A percentile compares a stretch with the other conserved stretches of the same genome.
phyloP scores from a whole-genome alignment of 139 green algal genomes.

The Micractinium conductrix region DNA sequence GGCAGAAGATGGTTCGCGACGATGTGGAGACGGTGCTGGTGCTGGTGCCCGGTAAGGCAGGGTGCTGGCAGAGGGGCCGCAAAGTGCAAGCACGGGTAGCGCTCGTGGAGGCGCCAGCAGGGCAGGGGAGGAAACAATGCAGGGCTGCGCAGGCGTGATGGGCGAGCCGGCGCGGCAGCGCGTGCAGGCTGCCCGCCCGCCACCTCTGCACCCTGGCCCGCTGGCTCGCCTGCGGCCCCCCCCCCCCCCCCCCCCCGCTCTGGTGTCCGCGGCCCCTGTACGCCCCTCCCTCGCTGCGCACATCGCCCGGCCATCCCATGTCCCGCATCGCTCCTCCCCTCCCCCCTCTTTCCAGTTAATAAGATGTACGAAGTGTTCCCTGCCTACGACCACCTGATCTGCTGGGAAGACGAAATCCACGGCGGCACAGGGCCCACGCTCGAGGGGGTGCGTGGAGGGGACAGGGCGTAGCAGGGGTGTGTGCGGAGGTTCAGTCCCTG shows the following conservation, averaged over 20 bases:
- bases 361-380: constrained; percentile 45
- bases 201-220: not conserved
- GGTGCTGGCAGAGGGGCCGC: not conserved
- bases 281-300: not conserved
- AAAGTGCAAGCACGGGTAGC: no score
- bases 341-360: not conserved
- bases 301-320: not conserved
- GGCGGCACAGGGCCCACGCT: constrained; percentile 35
- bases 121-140: no score
- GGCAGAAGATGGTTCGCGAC: constrained; percentile 50
- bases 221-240: not conserved
- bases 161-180: not conserved
- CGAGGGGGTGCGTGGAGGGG: not conserved
- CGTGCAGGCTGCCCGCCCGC: not conserved
- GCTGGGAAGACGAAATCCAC: constrained; percentile 35
- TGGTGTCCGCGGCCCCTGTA: not conserved
- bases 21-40: constrained; percentile 52
- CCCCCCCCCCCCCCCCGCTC: no score
- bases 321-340: not conserved
- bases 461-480: no score
- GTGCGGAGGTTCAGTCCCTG: no score
- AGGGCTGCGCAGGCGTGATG: no score
- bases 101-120: no score
- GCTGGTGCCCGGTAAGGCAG: not conserved
- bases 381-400: constrained; percentile 19